Evolutionary conservation across 2,329 filamentous ascomycete genomes (phyloP).

Genomic region (Xylaria sp.): DNA sequence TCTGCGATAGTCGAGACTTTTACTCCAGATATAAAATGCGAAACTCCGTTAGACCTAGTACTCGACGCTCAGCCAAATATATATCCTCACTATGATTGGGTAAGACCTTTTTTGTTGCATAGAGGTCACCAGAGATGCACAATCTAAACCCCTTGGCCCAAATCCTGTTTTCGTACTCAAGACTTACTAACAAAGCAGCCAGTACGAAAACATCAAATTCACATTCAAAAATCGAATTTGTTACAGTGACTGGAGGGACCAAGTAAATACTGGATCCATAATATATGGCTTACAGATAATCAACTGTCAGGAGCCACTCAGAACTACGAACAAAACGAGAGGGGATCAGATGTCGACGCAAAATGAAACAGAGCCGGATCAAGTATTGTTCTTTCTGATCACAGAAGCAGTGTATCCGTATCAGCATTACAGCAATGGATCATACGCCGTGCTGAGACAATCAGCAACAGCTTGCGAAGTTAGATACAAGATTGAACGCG

Average conservation of each 20-base stretch:
- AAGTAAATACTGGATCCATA: not conserved
- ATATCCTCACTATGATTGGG: not conserved
- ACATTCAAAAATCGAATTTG: not conserved
- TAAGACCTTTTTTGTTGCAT: not conserved
- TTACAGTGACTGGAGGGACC: not conserved
- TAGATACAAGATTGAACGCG: not conserved
- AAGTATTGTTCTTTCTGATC: not conserved
- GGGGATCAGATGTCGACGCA: not conserved
- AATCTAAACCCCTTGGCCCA: not conserved
- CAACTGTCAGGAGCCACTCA: not conserved
- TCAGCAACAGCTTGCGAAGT: not conserved
- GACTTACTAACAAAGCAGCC: not conserved
- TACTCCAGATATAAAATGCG: not conserved
- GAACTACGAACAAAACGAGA: not conserved
- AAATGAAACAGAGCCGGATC: not conserved
- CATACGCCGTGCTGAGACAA: not conserved
- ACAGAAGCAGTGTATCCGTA: not conserved
- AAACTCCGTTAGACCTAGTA: not conserved
- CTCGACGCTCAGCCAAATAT: not conserved
- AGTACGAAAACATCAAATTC: not conserved
- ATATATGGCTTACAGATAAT: not conserved
- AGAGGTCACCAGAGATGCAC: not conserved
- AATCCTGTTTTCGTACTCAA: not conserved
- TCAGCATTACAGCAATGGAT: not conserved
- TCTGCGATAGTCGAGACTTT: not conserved